A percentile compares a stretch with the other conserved stretches of the same genome.
phyloP scores from a whole-genome alignment of 305 asterid genomes.

The Solanum hybrid region DNA sequence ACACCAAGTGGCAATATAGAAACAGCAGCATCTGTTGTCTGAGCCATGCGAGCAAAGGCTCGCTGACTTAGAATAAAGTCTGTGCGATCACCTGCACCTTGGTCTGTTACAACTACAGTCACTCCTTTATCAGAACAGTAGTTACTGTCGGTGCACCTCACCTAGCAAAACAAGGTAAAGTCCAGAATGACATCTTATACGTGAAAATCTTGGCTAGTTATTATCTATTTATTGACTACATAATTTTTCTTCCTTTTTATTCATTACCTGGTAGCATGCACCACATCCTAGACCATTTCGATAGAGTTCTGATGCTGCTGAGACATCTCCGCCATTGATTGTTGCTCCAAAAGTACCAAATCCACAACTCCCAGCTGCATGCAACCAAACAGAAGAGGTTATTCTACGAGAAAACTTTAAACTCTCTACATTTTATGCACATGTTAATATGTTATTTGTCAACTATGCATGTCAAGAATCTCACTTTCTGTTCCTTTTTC shows the following conservation, averaged over 20 bases:
- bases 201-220: not conserved
- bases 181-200: not conserved
- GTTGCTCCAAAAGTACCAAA: slow-evolving; percentile 69
- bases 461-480: slow-evolving; percentile 7
- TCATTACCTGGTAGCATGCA: slow-evolving; percentile 64
- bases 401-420: not conserved
- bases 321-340: slow-evolving; percentile 63
- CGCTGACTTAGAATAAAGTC: slow-evolving; percentile 73
- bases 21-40: slow-evolving; percentile 46
- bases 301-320: slow-evolving; percentile 73
- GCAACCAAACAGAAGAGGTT: not conserved
- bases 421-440: not conserved
- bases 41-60: slow-evolving; percentile 66
- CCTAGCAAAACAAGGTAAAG: slow-evolving; percentile 28
- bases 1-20: slow-evolving; percentile 51
- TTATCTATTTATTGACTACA: not conserved
- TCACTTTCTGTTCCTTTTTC: slow-evolving; percentile 74
- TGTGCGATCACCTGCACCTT: slow-evolving; percentile 48
- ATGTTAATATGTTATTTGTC: not conserved
- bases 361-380: slow-evolving; percentile 75
- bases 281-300: slow-evolving; percentile 77
- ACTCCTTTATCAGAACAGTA: slow-evolving; percentile 68
- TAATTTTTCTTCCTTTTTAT: not conserved
- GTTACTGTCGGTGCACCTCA: slow-evolving; percentile 53
- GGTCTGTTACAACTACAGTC: slow-evolving; percentile 57